Percentiles rank a stretch among this genome's conserved stretches.
Conservation (phyloP, 2,329 filamentous ascomycete species). For the Paracorniculantispora psalliotae region DNA sequence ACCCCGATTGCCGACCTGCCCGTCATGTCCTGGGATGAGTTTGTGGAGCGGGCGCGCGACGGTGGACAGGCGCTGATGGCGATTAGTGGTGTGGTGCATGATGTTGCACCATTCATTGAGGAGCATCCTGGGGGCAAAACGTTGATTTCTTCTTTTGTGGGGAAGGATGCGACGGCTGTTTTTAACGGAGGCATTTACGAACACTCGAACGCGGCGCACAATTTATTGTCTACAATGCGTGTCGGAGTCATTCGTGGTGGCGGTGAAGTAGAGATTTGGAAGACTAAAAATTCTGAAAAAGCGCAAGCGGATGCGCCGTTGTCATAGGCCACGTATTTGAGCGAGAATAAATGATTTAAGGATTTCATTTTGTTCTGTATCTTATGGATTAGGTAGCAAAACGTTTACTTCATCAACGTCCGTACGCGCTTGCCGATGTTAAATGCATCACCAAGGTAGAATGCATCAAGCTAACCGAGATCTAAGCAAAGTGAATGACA, state of each 20-base stretch:
- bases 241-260: conserved; percentile 74
- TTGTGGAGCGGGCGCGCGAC: conserved; percentile 64
- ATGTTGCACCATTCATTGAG: conserved; percentile 72
- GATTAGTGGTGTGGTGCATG: conserved; percentile 72
- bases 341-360: background rate
- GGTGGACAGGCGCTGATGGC: conserved; percentile 63
- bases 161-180: conserved; percentile 75
- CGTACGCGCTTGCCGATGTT: too few species aligned
- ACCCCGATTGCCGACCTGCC: conserved; percentile 70
- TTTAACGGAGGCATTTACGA: conserved; percentile 82
- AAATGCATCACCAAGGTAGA: too few species aligned
- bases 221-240: conserved; percentile 73
- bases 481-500: too few species aligned
- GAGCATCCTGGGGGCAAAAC: conserved; percentile 76
- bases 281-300: conserved; percentile 30
- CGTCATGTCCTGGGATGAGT: conserved; percentile 74
- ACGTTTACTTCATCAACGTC: background rate
- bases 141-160: conserved; percentile 67
- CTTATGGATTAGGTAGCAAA: too few species aligned
- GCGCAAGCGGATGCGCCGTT: background rate
- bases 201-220: conserved; percentile 78
- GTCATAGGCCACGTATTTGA: background rate
- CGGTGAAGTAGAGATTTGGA: conserved; percentile 81
- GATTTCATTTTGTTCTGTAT: background rate
- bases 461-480: too few species aligned